Percentiles rank a stretch among this genome's conserved stretches.
phyloP scores from a whole-genome alignment of 2,329 filamentous ascomycete genomes.

The Claviceps africana region DNA sequence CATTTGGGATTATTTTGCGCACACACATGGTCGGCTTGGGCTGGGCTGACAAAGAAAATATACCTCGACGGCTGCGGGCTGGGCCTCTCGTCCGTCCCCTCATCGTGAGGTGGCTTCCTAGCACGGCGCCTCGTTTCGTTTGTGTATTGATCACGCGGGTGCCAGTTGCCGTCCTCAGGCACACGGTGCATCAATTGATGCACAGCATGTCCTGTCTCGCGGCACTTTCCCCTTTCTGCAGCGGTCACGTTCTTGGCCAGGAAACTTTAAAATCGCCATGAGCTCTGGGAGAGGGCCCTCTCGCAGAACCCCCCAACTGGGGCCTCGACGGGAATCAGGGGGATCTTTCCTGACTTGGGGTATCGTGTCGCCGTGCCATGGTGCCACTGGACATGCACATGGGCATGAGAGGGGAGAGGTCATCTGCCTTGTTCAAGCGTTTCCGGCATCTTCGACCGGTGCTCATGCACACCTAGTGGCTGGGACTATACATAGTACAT shows the following conservation, averaged over 20 bases:
- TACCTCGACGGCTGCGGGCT: no score
- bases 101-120: neutral
- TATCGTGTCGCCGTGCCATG: neutral
- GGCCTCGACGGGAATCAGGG: neutral
- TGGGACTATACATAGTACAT: no score
- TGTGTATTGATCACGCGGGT: neutral
- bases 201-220: neutral
- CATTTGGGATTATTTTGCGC: no score
- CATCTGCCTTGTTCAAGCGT: neutral
- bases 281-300: no score
- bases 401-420: neutral
- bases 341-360: neutral
- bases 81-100: neutral
- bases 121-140: neutral
- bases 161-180: neutral
- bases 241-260: neutral
- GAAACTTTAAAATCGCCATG: neutral
- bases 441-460: neutral
- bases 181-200: neutral
- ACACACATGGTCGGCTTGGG: no score
- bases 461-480: neutral
- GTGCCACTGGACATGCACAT: neutral
- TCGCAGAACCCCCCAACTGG: no score
- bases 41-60: no score
- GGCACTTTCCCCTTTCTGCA: neutral